Percentiles rank a stretch among this genome's conserved stretches.
Conservation (phyloP, 176 grass and related monocot species). For the Musa troglodytarum region DNA sequence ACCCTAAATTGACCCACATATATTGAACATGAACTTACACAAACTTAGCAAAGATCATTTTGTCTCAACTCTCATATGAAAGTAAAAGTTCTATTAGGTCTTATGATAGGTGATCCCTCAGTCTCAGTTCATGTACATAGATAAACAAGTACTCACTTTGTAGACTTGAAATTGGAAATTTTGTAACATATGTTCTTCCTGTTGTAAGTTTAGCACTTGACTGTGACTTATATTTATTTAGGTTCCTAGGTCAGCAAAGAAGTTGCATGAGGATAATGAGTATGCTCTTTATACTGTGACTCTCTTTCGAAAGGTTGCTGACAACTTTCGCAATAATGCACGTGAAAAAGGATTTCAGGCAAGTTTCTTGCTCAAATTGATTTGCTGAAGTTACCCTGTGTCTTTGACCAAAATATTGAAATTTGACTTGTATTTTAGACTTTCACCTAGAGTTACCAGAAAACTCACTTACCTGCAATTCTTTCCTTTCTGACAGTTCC, state of each 20-base stretch:
- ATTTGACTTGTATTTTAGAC: background rate
- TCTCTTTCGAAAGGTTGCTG: constrained; percentile 75
- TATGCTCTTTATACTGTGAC: constrained; percentile 92
- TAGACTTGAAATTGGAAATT: too few relatives aligned
- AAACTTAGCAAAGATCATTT: too few relatives aligned
- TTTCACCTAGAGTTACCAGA: background rate
- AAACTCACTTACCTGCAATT: background rate
- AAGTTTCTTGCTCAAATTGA: constrained; percentile 2
- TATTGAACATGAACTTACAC: too few relatives aligned
- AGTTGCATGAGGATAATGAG: constrained; percentile 75
- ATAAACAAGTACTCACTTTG: too few relatives aligned
- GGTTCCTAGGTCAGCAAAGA: constrained; percentile 85
- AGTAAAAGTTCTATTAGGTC: background rate
- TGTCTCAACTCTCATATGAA: background rate
- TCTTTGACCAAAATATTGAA: too few relatives aligned
- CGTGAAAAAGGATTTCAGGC: constrained; percentile 93
- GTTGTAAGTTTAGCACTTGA: too few relatives aligned
- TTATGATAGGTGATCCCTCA: too few relatives aligned
- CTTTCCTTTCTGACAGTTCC: background rate
- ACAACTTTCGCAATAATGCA: constrained; percentile 76
- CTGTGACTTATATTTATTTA: constrained; percentile 15
- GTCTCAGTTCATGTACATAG: too few relatives aligned
- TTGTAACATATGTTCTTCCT: too few relatives aligned
- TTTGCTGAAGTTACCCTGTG: too few relatives aligned
- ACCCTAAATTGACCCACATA: background rate